Evolutionary conservation across 352 stramenopile species (phyloP), one percentile per base, ranked within the genome.

Genomic region (Phytophthora sansomeana): DNA sequence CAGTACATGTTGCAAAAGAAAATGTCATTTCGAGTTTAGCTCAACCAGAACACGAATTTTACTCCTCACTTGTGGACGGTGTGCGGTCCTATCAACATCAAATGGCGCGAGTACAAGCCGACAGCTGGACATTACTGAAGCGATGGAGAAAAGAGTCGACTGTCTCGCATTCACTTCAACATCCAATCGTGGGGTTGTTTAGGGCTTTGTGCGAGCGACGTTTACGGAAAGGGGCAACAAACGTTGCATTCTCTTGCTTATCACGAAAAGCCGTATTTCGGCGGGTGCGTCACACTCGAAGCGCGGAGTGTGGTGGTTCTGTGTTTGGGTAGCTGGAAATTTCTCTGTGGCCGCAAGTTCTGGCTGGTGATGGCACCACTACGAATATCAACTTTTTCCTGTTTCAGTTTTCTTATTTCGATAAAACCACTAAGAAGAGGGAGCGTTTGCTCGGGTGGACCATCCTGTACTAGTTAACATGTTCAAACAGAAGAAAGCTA

Each of bases 321-420:
- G 44, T 52, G 26, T 36, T 21, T 19, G 26, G 26, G 6, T 26
- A 38, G 8, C 21, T 52, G n/a, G n/a, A n/a, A n/a, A n/a, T n/a
- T 38, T 33, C 44, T 52, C 44, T 26, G 19, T 36, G 44, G 44
- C 24, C 44, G 21, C 44, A 52, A 38, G 13, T 52, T 33, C 44
- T 36, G 8, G 38, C 16, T 21, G 21, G 10, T 21, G 28, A 38
- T 26, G 44, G 44, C 5, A 17, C 28, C 4, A 2, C 28, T 52
- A 21, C 28, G 3, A 1, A 54, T 11, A 29, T 10, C 6, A 54
- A 41, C n/a, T 54, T 54, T 42, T 30, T 21, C 32, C 5, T 17
- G 42, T 64, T 64, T 26, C 56, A 57, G 10, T 43, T 51, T 29
- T 64, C 56, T 6, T 64, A 64, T 13, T 57, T 46, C 17, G 56